These are phyloP conservation scores for Phytopythium delawarense DNA, from an alignment of 352 stramenopile genomes.

Conservation along the genomic window DNA sequence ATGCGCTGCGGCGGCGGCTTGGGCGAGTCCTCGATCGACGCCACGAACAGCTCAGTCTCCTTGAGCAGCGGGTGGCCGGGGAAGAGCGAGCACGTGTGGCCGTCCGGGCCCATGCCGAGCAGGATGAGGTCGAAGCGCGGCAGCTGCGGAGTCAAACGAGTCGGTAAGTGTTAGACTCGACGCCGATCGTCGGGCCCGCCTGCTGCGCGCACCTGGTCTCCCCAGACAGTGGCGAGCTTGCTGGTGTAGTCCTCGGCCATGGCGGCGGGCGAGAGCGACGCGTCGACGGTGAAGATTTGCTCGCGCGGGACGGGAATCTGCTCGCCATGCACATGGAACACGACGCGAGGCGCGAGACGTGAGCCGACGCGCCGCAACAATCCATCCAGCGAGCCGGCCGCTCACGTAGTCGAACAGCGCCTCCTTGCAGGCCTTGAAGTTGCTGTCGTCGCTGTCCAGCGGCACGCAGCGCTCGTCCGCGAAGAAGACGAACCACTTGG, in stretches of 20 bases:
- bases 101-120: conserved; percentile 97
- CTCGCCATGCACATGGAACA: conserved; percentile 17
- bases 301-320: conserved; percentile 61
- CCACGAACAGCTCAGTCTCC: conserved; percentile 83
- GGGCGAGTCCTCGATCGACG: conserved; percentile 95
- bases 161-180: neutral
- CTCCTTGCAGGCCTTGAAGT: conserved; percentile 91
- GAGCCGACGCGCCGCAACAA: neutral
- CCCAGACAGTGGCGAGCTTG: conserved; percentile 65
- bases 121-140: conserved; percentile 94
- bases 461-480: conserved; percentile 96
- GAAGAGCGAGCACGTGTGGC: conserved; percentile 98
- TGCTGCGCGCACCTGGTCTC: conserved; percentile 33
- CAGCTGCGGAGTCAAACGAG: conserved; percentile 25
- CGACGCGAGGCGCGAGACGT: neutral
- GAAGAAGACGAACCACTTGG: conserved; percentile 97
- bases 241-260: conserved; percentile 71
- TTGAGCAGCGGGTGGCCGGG: conserved; percentile 91
- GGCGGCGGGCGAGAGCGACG: conserved; percentile 50
- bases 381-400: neutral
- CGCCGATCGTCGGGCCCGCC: neutral
- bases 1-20: conserved; percentile 97
- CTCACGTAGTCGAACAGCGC: conserved; percentile 86
- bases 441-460: conserved; percentile 92
- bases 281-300: conserved; percentile 93